A percentile compares a stretch with the other conserved stretches of the same genome.
Conservation (phyloP, 257 asterid species). For the Penstemon barbatus region DNA sequence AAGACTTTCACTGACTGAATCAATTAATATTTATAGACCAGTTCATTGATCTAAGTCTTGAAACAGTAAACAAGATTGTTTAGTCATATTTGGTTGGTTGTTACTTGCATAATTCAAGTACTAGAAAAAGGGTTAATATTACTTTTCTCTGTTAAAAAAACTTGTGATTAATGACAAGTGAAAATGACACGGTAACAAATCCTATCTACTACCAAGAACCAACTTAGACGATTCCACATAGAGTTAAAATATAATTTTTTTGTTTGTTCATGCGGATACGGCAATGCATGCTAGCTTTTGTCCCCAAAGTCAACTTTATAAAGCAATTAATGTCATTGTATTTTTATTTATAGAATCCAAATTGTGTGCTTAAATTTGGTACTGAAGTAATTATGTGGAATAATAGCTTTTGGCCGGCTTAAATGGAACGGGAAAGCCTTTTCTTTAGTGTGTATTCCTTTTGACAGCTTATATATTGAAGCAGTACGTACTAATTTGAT, state of each 20-base stretch:
- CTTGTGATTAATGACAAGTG: conserved; percentile 18
- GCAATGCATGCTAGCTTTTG: no score
- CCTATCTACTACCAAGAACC: conserved; percentile 21
- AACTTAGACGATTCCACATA: background rate
- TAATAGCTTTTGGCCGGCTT: no score
- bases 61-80: background rate
- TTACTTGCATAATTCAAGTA: conserved; percentile 7
- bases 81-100: background rate
- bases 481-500: no score
- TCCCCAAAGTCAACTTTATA: no score
- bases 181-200: conserved; percentile 42
- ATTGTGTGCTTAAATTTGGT: no score
- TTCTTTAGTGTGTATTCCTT: no score
- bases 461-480: no score
- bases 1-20: conserved; percentile 13
- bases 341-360: no score
- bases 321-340: no score
- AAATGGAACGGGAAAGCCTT: no score
- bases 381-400: no score
- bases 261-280: no score
- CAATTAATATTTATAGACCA: background rate
- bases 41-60: conserved; percentile 13
- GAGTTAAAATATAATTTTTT: background rate
- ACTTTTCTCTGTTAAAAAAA: conserved; percentile 12
- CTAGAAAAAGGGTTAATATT: background rate